phyloP scores from a whole-genome alignment of 495 filamentous ascomycete species.

The Pseudomonodictys pantanalensis region DNA sequence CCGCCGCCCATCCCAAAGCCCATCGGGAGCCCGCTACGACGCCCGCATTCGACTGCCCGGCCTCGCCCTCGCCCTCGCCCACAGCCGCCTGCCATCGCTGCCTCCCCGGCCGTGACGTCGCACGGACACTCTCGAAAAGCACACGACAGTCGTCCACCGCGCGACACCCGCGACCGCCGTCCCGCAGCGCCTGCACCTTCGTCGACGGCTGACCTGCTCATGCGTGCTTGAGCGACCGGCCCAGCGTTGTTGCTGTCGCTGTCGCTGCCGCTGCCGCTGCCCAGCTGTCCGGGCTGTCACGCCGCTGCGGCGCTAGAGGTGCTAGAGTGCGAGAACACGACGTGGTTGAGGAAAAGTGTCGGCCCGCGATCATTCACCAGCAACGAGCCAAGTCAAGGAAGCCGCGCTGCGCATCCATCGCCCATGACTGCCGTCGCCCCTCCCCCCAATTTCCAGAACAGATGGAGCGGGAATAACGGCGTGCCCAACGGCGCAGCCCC shows the following conservation, averaged over 20 bases:
- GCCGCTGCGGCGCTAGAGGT: conserved; percentile 12
- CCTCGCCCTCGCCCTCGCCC: conserved; percentile 6
- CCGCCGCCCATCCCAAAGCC: background rate
- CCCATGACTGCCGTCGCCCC: conserved; percentile 96
- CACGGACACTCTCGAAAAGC: conserved; percentile 17
- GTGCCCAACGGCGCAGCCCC: conserved; percentile 70
- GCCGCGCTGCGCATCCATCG: conserved; percentile 41
- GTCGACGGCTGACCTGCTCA: conserved; percentile 2
- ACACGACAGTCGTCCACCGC: conserved; percentile 27
- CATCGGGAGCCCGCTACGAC: background rate
- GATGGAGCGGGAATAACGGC: conserved; percentile 67
- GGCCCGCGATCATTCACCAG: background rate
- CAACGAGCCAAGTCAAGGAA: conserved; percentile 8
- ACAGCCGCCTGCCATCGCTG: conserved; percentile 12
- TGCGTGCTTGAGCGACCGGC: conserved; percentile 17
- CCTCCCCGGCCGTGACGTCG: conserved; percentile 19
- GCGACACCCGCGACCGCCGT: conserved; percentile 7
- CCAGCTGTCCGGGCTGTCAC: conserved; percentile 10
- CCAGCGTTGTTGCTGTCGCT: conserved; percentile 17
- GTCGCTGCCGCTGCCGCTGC: conserved; percentile 17
- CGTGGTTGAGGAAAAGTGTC: conserved; percentile 23
- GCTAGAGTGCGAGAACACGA: conserved; percentile 17
- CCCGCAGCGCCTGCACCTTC: conserved; percentile 20
- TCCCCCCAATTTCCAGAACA: conserved; percentile 81
- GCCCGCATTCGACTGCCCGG: no score